Evolutionary conservation across 2,329 filamentous ascomycete species (phyloP).

Genomic region (Colletotrichum salicis): DNA sequence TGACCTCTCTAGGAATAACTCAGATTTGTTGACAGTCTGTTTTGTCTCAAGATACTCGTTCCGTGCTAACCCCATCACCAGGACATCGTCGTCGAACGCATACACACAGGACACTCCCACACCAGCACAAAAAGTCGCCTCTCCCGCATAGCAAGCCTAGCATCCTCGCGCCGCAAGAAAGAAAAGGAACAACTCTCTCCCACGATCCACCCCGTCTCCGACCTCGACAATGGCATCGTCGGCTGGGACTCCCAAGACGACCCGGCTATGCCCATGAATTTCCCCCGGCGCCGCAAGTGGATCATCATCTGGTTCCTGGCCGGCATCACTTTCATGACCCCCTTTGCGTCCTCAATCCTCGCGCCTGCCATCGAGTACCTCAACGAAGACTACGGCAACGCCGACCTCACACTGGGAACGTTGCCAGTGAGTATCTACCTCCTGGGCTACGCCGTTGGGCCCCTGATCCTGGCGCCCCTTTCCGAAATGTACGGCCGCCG

Average conservation of each 20-base stretch:
- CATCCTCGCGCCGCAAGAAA: constrained; percentile 40
- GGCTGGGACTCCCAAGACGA: constrained; percentile 71
- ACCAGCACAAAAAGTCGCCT: constrained; percentile 40
- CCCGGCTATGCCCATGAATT: constrained; percentile 69
- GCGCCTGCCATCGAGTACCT: constrained; percentile 59
- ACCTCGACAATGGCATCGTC: constrained; percentile 64
- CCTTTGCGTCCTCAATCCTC: constrained; percentile 72
- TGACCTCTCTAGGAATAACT: background rate
- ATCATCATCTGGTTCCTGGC: constrained; percentile 65
- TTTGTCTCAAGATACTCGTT: background rate
- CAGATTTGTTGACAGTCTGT: too few species aligned
- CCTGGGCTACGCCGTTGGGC: constrained; percentile 68
- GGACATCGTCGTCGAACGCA: constrained; percentile 15
- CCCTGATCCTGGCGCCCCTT: constrained; percentile 66
- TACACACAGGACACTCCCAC: constrained; percentile 19
- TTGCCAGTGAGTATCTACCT: constrained; percentile 72
- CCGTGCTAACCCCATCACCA: background rate
- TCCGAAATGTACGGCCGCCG: constrained; percentile 74
- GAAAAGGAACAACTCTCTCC: constrained; percentile 46
- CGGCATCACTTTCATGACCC: constrained; percentile 72
- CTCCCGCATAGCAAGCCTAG: constrained; percentile 39
- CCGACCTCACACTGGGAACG: constrained; percentile 54
- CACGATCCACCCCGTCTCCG: constrained; percentile 55
- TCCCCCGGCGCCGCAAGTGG: constrained; percentile 67
- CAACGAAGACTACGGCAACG: constrained; percentile 56